A percentile compares a stretch with the other conserved stretches of the same genome.
Conservation (phyloP, 805 yeast genomes). For the Hanseniaspora guilliermondii region DNA sequence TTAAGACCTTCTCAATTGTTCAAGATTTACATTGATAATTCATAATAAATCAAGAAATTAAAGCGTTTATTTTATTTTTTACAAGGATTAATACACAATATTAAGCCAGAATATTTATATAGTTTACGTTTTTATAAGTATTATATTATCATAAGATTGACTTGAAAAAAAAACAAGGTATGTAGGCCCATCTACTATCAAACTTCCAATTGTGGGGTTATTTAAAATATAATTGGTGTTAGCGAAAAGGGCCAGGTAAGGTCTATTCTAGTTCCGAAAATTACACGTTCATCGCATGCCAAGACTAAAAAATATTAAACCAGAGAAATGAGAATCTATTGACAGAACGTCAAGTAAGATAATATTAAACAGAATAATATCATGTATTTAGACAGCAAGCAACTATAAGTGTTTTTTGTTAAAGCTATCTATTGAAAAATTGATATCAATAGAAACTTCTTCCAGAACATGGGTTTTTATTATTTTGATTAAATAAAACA, state of each 20-base stretch:
- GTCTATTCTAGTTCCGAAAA: conserved; percentile 11
- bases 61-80: too few relatives aligned
- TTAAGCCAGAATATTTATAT: too few relatives aligned
- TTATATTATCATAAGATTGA: too few relatives aligned
- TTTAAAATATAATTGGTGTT: conserved; percentile 12
- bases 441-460: conserved; percentile 3
- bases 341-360: conserved; percentile 13
- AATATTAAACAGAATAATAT: background rate
- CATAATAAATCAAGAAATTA: too few relatives aligned
- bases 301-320: background rate
- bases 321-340: background rate
- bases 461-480: conserved; percentile 8
- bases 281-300: background rate
- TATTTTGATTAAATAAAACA: background rate
- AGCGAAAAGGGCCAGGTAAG: conserved; percentile 13
- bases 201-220: conserved; percentile 15
- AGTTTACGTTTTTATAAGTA: too few relatives aligned
- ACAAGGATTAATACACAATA: too few relatives aligned
- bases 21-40: too few relatives aligned
- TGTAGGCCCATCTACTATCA: conserved; percentile 15
- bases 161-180: background rate
- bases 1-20: too few relatives aligned
- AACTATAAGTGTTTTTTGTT: background rate
- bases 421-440: conserved; percentile 2
- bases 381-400: background rate